Base-by-base conservation (phyloP, 2,329 filamentous ascomycete species). In the Acrocalymma vagum region DNA sequence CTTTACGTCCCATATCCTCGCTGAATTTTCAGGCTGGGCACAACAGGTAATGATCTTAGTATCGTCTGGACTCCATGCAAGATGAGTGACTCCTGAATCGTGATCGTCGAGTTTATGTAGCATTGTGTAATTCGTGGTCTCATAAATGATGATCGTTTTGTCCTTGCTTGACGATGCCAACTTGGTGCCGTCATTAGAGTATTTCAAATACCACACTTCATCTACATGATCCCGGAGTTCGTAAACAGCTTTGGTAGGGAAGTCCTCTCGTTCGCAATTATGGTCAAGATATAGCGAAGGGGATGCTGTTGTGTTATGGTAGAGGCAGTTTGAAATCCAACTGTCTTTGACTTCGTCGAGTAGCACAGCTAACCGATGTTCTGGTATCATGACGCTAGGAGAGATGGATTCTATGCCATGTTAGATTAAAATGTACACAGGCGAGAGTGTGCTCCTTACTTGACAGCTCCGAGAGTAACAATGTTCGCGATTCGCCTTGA, bases 371-470 rank as follows among this genome's bases (percentile, higher is more conserved):
- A 99, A 77, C 6, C 94, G 86, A 67, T 94, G 89, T 62, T 96
- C 90, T 2, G 94, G 94, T 38, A 99, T 87, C 92, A 99, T 97
- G 29, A 96, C 89, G 4, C 91, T 94, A 0, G 94, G 93, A 2
- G 94, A 96, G 67, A 99, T 95, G 41, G 84, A 96, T 76, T 81
- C 88, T 93, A 55, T 13, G 45, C 13, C 6, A 13, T 6, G 44
- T 67, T 38, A 64, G 46, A 51, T 38, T 9, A 32, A 15, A 17
- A 18, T 2, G 15, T 28, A 25, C 8, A 15, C 3, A 32, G 3
- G 8, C 7, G 16, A 4, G 4, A 27, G 29, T 18, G 28, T 10
- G 5, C 4, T 10, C 72, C 83, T 72, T 75, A 94, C 88, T 90
- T 16, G 92, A 96, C 22, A 97, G 74, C 45, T 94, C 84, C 1